phyloP scores from a whole-genome alignment of 305 asterid species.

The Solanum hybrid region DNA sequence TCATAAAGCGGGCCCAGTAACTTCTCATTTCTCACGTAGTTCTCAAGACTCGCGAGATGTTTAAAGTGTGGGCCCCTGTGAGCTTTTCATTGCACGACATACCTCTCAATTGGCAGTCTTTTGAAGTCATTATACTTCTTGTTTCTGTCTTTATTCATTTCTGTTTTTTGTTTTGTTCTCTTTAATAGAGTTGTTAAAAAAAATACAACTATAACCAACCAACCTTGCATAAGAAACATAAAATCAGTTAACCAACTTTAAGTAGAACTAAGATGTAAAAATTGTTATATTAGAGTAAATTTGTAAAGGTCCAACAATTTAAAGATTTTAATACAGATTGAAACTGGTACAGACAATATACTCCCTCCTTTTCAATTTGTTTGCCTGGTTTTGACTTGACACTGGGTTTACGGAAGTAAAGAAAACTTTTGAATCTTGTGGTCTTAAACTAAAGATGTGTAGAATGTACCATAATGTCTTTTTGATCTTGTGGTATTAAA shows the following conservation, averaged over 20 bases:
- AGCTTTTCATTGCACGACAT: background rate
- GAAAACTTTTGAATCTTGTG: background rate
- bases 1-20: background rate
- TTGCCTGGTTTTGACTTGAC: background rate
- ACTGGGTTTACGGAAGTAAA: background rate
- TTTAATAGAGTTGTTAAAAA: background rate
- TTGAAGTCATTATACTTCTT: background rate
- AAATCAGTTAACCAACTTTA: background rate
- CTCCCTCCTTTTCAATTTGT: background rate
- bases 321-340: background rate
- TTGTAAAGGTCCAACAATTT: background rate
- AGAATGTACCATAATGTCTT: background rate
- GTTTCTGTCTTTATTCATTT: background rate
- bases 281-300: background rate
- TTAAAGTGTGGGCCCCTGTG: background rate
- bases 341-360: background rate
- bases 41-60: background rate
- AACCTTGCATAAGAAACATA: background rate
- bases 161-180: background rate
- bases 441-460: background rate
- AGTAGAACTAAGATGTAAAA: background rate
- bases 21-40: background rate
- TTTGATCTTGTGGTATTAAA: background rate
- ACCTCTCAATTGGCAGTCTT: background rate
- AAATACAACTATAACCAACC: background rate